Base-by-base conservation (phyloP, 805 yeast genomes). In the Scheffersomyces lignosus region DNA sequence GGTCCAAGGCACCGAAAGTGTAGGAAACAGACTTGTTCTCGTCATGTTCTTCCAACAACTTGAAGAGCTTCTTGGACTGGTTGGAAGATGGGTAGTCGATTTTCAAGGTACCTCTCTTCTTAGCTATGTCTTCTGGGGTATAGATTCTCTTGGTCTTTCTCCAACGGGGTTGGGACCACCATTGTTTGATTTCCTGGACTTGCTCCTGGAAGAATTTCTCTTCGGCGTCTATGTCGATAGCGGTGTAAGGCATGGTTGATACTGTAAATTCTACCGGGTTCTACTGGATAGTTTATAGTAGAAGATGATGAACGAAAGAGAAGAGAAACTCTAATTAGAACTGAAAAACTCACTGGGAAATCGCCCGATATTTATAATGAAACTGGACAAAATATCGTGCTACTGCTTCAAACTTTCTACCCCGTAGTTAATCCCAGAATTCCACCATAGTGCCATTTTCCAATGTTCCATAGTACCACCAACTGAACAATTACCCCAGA, bases 121-220 rank as follows among this genome's bases (percentile, higher is more conserved):
- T 71, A 29, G 91, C 97, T 58, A 91, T 87, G 52, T 88, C 95
- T 60, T 82, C 87, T 23, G 97, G 84, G 29, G 87, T 62, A 71
- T 91, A 91, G 57, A 83, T 83, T 60, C 99, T 82, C 69, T 83
- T 87, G 51, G 95, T 86, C 53, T 82, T 78, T 40, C 64, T 70
- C 96, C 96, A 91, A 62, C 98, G 85, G 45, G 96, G 95, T 58
- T 83, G 77, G 6, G 85, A 56, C 98, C 98, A 91, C 98, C 98
- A 91, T 56, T 79, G 57, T 47, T 83, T 78, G 56, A 91, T 81
- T 27, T 80, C 86, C 25, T 75, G 72, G 40, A 87, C 83, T 58
- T 88, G 89, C 30, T 71, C 62, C 54, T 81, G 79, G 76, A 71
- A 85, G 53, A 65, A 70, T 42, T 60, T 62, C 56, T 85, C 87